phyloP scores from a whole-genome alignment of 768 basidiomycete species.

The Lentinula lateritia region DNA sequence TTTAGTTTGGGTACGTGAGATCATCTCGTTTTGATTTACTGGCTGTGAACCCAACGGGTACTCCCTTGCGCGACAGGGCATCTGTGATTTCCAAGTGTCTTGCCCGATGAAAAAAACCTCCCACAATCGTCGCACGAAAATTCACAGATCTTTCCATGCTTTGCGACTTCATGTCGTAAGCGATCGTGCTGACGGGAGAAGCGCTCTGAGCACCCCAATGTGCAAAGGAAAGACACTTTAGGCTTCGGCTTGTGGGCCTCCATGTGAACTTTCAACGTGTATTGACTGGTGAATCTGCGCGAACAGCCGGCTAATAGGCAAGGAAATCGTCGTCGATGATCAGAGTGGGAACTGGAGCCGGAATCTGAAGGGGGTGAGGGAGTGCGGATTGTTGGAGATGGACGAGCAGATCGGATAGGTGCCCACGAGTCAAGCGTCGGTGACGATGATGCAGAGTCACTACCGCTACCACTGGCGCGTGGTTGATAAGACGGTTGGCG shows the following conservation, averaged over 20 bases:
- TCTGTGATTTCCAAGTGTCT: slow-evolving; percentile 50
- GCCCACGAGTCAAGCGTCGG: background rate
- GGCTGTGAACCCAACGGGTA: slow-evolving; percentile 36
- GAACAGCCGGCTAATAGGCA: slow-evolving; percentile 42
- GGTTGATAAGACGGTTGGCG: background rate
- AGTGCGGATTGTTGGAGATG: background rate
- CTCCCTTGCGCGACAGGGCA: slow-evolving; percentile 47
- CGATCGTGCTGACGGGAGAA: slow-evolving; percentile 56
- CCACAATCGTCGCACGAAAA: slow-evolving; percentile 46
- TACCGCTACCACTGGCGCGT: background rate
- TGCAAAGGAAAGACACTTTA: slow-evolving; percentile 42
- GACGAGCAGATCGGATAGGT: background rate
- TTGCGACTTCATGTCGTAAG: slow-evolving; percentile 52
- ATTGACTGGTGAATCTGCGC: slow-evolving; percentile 47
- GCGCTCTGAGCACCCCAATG: slow-evolving; percentile 46
- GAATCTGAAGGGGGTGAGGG: background rate
- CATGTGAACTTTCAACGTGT: slow-evolving; percentile 51
- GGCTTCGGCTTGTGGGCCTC: slow-evolving; percentile 51
- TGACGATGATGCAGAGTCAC: background rate
- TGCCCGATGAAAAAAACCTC: slow-evolving; percentile 48
- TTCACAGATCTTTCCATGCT: slow-evolving; percentile 53
- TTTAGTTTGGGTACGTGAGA: too few species aligned
- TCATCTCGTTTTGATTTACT: too few species aligned
- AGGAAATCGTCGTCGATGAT: slow-evolving; percentile 33
- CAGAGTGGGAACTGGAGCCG: background rate